phyloP scores from a whole-genome alignment of 495 filamentous ascomycete species.

The Penicillium waksmanii region DNA sequence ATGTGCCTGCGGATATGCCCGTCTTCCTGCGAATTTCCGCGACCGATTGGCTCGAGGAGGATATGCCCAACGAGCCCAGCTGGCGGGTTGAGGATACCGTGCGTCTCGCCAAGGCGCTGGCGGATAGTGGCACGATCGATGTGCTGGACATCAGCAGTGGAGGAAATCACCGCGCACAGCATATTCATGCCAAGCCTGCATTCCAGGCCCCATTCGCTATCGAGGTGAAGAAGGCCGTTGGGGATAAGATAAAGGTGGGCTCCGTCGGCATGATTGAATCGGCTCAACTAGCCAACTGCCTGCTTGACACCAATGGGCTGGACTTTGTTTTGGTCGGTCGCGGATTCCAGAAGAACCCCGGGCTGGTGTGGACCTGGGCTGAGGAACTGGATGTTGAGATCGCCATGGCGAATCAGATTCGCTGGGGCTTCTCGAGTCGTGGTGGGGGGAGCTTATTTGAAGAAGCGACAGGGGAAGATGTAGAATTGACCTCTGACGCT shows the following conservation, averaged over 20 bases:
- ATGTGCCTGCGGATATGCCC: constrained; percentile 64
- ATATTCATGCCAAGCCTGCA: constrained; percentile 56
- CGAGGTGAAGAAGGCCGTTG: constrained; percentile 61
- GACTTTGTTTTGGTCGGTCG: constrained; percentile 66
- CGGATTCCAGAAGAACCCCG: constrained; percentile 71
- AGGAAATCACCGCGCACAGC: constrained; percentile 59
- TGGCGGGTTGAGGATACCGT: constrained; percentile 63
- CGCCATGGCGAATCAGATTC: constrained; percentile 67
- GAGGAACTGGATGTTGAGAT: constrained; percentile 68
- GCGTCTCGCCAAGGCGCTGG: constrained; percentile 55
- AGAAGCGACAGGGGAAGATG: constrained; percentile 25
- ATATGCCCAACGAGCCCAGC: constrained; percentile 44
- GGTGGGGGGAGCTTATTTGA: constrained; percentile 29
- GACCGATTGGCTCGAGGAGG: constrained; percentile 62
- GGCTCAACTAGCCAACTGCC: constrained; percentile 56
- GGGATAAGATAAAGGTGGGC: constrained; percentile 58
- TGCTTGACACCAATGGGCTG: constrained; percentile 57
- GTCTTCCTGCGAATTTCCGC: constrained; percentile 64
- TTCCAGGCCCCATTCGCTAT: constrained; percentile 68
- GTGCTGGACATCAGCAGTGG: constrained; percentile 66
- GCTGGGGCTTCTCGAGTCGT: constrained; percentile 53
- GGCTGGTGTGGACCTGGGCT: constrained; percentile 68
- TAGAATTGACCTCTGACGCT: constrained; percentile 6
- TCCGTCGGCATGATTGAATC: constrained; percentile 65
- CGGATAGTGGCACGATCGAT: constrained; percentile 58